Base-by-base conservation (phyloP, 2,329 filamentous ascomycete genomes). In the Pyrenophora seminiperda region DNA sequence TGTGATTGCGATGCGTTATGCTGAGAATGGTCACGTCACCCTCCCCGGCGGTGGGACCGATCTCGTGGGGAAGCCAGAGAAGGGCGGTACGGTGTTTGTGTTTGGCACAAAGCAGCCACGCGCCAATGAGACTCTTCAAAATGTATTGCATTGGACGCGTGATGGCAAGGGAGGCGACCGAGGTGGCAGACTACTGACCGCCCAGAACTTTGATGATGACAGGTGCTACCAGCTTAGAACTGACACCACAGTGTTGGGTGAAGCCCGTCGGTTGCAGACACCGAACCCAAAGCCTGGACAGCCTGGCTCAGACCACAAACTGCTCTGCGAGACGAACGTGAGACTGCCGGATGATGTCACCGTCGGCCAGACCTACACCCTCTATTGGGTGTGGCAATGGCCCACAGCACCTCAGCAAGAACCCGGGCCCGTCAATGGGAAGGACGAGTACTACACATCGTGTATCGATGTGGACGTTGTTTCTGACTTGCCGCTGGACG, bases 341-440 rank as follows among this genome's bases (percentile, higher is more conserved):
- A 80, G 85, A 65, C 77, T 97, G n/a, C 92, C 92, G 1, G 65
- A 75, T 3, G 81, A 88, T 63, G 75, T 83, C 44, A 73, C 80
- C 17, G 72, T 77, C 7, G 83, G 83, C 31, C 80, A 83, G 17
- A 79, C 79, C 30, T 89, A 91, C 69, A 91, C 90, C 3, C 75
- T 95, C 42, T 94, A 95, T 78, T 96, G 91, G 91, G 86, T 96
- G 43, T 96, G 92, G 92, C 87, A 94, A 72, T 96, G 90, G 90
- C 87, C 88, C 2, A 86, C 84, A 20, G 68, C 47, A 70, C 55
- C 53, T 24, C 59, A 70, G 76, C 13, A 3, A 22, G 47, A 54
- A 11, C 65, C 34, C 73, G 44, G 72, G 14, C 62, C 65, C 63
- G 69, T 6, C 49, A 80, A 54, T 29, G 71, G 71, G 44, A 79